These are phyloP conservation scores for Ogataea ganodermae DNA, from an alignment of 805 yeast genomes.

Conservation along the genomic window DNA sequence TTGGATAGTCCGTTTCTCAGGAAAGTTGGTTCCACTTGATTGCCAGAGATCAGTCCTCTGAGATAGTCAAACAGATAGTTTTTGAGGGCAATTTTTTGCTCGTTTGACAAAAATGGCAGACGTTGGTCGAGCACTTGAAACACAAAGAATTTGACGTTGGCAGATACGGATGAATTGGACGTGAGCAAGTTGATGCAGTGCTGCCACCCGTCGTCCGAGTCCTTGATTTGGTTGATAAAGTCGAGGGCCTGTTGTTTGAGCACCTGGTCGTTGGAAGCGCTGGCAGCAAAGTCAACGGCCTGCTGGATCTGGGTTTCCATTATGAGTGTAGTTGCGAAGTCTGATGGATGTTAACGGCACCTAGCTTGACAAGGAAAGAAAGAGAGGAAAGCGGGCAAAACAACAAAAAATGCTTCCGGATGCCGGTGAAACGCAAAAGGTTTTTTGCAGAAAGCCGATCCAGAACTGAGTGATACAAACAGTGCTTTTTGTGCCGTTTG, in stretches of 20 bases:
- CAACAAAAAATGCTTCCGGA: slow-evolving; percentile 6
- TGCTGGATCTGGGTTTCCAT: slow-evolving; percentile 70
- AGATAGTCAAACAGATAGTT: slow-evolving; percentile 50
- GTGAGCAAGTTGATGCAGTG: slow-evolving; percentile 52
- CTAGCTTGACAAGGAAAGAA: neutral
- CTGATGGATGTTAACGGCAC: neutral
- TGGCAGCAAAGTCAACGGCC: slow-evolving; percentile 82
- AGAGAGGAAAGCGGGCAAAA: slow-evolving; percentile 9
- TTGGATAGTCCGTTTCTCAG: slow-evolving; percentile 61
- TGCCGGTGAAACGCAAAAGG: neutral
- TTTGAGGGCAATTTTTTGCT: slow-evolving; percentile 49
- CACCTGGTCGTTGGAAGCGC: slow-evolving; percentile 61
- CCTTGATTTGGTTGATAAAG: slow-evolving; percentile 54
- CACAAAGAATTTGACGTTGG: slow-evolving; percentile 63
- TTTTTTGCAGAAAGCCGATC: neutral
- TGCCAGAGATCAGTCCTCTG: slow-evolving; percentile 28
- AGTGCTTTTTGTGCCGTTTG: neutral
- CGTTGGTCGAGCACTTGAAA: slow-evolving; percentile 69
- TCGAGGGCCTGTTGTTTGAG: slow-evolving; percentile 63
- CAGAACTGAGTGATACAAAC: neutral
- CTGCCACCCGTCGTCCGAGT: slow-evolving; percentile 56
- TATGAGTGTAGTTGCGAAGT: neutral
- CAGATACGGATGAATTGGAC: slow-evolving; percentile 40
- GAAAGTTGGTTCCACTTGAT: slow-evolving; percentile 41
- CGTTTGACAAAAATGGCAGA: slow-evolving; percentile 45